These are phyloP conservation scores for Papiliotrema laurentii DNA, from an alignment of 1,284 basidiomycete genomes.

Conservation along the genomic window DNA sequence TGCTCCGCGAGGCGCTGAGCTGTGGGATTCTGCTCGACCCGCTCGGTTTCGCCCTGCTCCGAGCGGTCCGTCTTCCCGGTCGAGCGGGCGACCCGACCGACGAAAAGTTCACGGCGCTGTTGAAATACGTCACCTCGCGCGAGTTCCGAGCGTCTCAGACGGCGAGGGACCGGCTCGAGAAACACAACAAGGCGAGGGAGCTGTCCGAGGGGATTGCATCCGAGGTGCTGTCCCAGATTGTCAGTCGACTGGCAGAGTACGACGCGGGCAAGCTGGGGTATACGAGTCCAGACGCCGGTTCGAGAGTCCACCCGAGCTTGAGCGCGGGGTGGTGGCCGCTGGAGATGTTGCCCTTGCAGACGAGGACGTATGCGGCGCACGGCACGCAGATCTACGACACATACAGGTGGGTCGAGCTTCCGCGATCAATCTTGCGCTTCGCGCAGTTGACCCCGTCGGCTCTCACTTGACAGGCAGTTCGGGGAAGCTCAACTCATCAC, in stretches of 20 bases:
- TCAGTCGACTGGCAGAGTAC: not conserved
- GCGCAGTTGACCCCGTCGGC: not conserved
- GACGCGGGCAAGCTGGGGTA: not conserved
- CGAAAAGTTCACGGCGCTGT: not conserved
- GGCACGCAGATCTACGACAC: conserved; percentile 3
- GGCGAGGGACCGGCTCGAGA: not conserved
- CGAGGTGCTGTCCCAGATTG: not conserved
- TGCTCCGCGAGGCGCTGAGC: conserved; percentile 34
- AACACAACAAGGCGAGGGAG: not conserved
- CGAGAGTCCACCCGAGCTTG: conserved; percentile 6
- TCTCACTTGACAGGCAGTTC: no score
- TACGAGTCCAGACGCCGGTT: conserved; percentile 6
- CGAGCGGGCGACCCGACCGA: not conserved
- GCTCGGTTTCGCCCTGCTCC: conserved; percentile 6
- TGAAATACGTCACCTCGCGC: not conserved
- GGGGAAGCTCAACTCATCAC: not conserved
- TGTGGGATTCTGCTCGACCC: conserved; percentile 20
- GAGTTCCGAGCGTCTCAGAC: not conserved
- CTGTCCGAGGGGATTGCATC: not conserved
- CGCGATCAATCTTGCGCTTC: not conserved
- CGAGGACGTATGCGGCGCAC: conserved; percentile 9
- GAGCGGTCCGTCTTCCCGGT: conserved; percentile 4
- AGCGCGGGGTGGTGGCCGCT: conserved; percentile 11
- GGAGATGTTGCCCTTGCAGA: conserved; percentile 12
- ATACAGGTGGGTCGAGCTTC: conserved; percentile 5